A percentile compares a stretch with the other conserved stretches of the same genome.
Conservation (phyloP, 495 filamentous ascomycete species). For the Podospora conica region DNA sequence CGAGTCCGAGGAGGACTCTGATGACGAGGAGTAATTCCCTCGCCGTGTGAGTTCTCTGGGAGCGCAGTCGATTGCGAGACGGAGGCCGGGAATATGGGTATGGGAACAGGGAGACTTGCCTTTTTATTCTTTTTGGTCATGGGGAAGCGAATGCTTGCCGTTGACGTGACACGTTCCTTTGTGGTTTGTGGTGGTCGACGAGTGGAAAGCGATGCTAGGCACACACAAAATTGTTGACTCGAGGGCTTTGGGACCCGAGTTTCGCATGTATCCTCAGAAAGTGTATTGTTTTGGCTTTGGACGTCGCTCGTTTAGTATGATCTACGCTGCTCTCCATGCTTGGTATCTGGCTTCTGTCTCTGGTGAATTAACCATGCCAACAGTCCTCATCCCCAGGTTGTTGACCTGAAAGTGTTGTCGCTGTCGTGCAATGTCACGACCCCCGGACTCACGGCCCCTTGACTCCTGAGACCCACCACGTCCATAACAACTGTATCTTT, state of each 20-base stretch:
- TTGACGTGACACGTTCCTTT: neutral
- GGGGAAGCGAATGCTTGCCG: neutral
- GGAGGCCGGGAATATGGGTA: neutral
- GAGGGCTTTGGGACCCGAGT: neutral
- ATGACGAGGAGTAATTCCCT: constrained; percentile 45
- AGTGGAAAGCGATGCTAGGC: neutral
- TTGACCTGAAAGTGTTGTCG: neutral
- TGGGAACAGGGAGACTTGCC: neutral
- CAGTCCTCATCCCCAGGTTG: neutral
- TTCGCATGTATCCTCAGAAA: neutral
- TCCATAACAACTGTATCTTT: neutral
- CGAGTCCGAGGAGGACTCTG: constrained; percentile 71
- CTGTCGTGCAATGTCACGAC: neutral
- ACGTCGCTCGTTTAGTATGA: neutral
- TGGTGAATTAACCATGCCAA: neutral
- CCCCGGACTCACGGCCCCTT: no score
- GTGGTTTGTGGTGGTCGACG: neutral
- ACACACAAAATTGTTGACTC: neutral
- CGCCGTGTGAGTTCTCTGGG: neutral
- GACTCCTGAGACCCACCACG: neutral
- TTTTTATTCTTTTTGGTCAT: neutral
- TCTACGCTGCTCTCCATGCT: neutral
- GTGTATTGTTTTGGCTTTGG: neutral
- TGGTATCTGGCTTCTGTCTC: no score
- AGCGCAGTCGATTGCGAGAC: neutral